These are phyloP conservation scores for Peronospora belbahrii DNA, from an alignment of 352 stramenopile genomes.

Conservation along the genomic window DNA sequence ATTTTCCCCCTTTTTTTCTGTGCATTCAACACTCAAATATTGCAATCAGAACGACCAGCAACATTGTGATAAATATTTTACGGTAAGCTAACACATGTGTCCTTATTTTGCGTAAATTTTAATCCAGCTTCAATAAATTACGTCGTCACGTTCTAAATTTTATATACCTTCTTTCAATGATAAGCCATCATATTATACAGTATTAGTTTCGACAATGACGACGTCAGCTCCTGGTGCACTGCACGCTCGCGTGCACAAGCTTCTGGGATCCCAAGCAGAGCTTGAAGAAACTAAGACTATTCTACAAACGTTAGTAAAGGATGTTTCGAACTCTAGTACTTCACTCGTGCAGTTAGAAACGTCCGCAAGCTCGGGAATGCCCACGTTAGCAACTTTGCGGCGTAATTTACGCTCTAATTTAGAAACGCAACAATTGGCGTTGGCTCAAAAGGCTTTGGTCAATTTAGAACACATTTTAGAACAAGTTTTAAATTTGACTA, in stretches of 20 bases:
- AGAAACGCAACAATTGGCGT: constrained; percentile 42
- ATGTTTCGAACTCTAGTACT: constrained; percentile 4
- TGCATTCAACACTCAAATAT: too few relatives aligned
- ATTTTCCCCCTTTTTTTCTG: too few relatives aligned
- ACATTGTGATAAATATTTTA: too few relatives aligned
- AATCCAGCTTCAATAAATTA: too few relatives aligned
- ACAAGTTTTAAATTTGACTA: constrained; percentile 27
- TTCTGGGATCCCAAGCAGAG: constrained; percentile 51
- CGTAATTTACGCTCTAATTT: constrained; percentile 39
- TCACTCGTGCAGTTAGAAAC: constrained; percentile 28
- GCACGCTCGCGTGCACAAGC: constrained; percentile 52
- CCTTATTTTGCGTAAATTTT: too few relatives aligned
- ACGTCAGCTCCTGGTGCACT: constrained; percentile 22
- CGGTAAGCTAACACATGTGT: too few relatives aligned
- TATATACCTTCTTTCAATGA: background rate
- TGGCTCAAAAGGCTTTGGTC: constrained; percentile 42
- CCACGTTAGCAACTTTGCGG: constrained; percentile 35
- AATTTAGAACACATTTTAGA: constrained; percentile 37
- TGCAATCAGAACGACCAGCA: too few relatives aligned
- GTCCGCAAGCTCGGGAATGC: background rate
- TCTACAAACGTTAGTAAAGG: constrained; percentile 42
- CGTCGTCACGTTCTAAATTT: too few relatives aligned
- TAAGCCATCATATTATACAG: background rate
- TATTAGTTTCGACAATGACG: constrained; percentile 8
- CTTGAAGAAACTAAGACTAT: constrained; percentile 54